Evolutionary conservation across 345 rosid species (phyloP).

Genomic region (Brassica rapa): DNA sequence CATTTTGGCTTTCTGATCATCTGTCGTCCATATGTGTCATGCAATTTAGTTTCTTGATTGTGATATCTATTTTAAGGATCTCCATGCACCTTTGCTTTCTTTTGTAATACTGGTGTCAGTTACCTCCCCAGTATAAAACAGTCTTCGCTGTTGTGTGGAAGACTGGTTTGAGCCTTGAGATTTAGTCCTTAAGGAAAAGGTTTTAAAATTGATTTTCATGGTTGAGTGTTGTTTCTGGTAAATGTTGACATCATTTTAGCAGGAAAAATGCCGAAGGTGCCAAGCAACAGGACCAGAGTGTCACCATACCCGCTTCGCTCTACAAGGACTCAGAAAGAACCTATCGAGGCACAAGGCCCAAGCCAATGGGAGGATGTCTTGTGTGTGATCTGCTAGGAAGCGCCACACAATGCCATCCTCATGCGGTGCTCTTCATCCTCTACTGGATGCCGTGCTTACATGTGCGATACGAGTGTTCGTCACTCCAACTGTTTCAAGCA

Average conservation of each 20-base stretch:
- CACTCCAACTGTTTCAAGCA: slow-evolving; percentile 87
- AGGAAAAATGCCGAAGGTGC: neutral
- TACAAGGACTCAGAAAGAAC: neutral
- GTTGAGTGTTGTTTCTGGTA: neutral
- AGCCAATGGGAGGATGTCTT: slow-evolving; percentile 73
- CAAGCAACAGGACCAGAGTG: slow-evolving; percentile 15
- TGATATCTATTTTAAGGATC: neutral
- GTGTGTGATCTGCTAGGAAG: slow-evolving; percentile 89
- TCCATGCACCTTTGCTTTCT: neutral
- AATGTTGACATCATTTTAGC: neutral
- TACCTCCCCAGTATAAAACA: neutral
- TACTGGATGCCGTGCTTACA: slow-evolving; percentile 50
- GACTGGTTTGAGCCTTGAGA: neutral
- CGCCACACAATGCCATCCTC: slow-evolving; percentile 89
- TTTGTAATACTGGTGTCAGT: neutral
- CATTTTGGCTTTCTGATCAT: neutral
- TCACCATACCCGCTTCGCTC: slow-evolving; percentile 36
- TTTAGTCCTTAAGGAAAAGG: neutral
- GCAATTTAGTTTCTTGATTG: neutral
- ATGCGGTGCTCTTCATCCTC: slow-evolving; percentile 76
- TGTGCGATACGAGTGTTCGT: slow-evolving; percentile 91
- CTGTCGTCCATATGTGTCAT: neutral
- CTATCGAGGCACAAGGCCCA: neutral
- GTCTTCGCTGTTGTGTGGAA: neutral
- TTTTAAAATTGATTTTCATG: neutral